Evolutionary conservation across 352 stramenopile genomes (phyloP).

Genomic region (Phytophthora pini): DNA sequence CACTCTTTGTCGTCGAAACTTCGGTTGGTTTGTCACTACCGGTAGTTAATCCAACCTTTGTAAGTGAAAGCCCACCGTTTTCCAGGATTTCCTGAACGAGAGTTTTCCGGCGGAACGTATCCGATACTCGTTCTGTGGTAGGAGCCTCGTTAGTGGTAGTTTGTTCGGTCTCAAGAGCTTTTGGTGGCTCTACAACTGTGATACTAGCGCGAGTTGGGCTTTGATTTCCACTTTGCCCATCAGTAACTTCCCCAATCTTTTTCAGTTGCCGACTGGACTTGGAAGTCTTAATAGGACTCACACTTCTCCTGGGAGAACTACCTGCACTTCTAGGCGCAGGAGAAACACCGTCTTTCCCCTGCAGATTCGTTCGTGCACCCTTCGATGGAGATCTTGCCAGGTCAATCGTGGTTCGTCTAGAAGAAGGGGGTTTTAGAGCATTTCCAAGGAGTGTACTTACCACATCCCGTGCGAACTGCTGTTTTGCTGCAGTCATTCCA

Average conservation of each 20-base stretch:
- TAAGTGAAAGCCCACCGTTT: constrained; percentile 4
- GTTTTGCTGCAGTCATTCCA: constrained; percentile 44
- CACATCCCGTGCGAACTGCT: constrained; percentile 39
- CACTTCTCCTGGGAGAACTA: constrained; percentile 21
- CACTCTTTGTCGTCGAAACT: not conserved
- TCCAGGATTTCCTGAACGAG: constrained; percentile 30
- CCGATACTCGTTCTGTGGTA: not conserved
- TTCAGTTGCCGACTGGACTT: constrained; percentile 22
- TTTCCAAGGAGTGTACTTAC: constrained; percentile 26
- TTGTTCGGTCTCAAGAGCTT: not conserved
- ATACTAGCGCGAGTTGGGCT: constrained; percentile 1
- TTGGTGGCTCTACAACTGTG: not conserved
- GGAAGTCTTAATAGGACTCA: constrained; percentile 1
- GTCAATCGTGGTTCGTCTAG: constrained; percentile 6
- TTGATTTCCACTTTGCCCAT: not conserved
- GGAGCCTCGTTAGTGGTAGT: not conserved
- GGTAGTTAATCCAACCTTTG: constrained; percentile 14
- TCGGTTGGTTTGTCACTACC: not conserved
- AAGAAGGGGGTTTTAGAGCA: constrained; percentile 3
- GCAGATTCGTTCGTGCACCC: not conserved
- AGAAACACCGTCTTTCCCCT: constrained; percentile 5
- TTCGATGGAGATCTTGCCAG: not conserved
- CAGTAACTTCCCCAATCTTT: constrained; percentile 2
- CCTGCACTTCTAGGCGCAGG: constrained; percentile 5
- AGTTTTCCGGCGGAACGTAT: constrained; percentile 18